phyloP scores from a whole-genome alignment of 1,284 basidiomycete genomes.

The Moesziomyces parantarcticus region DNA sequence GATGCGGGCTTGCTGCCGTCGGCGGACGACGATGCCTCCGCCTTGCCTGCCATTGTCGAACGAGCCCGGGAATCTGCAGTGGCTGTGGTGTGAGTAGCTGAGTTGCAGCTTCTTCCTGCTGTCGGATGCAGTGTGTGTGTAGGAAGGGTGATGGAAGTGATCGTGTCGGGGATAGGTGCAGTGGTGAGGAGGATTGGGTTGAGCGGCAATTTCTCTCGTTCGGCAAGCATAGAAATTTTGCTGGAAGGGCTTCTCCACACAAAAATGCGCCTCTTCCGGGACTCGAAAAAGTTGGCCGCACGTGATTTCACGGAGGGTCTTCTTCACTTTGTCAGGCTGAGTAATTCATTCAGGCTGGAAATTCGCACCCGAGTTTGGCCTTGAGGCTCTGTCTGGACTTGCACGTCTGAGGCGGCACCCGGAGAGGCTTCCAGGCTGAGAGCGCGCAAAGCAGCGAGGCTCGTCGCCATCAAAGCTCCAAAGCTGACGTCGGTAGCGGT shows the following conservation, averaged over 20 bases:
- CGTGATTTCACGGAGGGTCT: conserved; percentile 18
- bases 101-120: no score
- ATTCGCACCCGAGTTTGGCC: conserved; percentile 38
- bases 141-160: background rate
- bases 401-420: conserved; percentile 4
- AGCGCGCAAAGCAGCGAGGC: background rate
- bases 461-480: conserved; percentile 23
- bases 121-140: no score
- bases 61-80: no score
- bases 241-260: conserved; percentile 18
- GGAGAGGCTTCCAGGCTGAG: conserved; percentile 1
- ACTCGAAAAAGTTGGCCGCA: conserved; percentile 8
- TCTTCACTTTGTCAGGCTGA: conserved; percentile 29
- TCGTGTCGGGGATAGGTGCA: background rate
- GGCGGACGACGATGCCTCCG: conserved; percentile 15
- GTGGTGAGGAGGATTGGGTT: background rate
- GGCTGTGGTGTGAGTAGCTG: no score
- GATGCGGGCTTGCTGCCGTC: conserved; percentile 23
- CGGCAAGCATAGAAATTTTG: conserved; percentile 15
- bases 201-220: conserved; percentile 5
- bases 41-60: conserved; percentile 15
- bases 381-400: no score
- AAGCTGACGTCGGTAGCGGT: background rate
- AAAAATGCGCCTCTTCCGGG: no score
- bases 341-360: background rate